These are phyloP conservation scores for Geotrichum phurueaensis DNA, from an alignment of 1,139 yeast genomes.

Conservation along the genomic window DNA sequence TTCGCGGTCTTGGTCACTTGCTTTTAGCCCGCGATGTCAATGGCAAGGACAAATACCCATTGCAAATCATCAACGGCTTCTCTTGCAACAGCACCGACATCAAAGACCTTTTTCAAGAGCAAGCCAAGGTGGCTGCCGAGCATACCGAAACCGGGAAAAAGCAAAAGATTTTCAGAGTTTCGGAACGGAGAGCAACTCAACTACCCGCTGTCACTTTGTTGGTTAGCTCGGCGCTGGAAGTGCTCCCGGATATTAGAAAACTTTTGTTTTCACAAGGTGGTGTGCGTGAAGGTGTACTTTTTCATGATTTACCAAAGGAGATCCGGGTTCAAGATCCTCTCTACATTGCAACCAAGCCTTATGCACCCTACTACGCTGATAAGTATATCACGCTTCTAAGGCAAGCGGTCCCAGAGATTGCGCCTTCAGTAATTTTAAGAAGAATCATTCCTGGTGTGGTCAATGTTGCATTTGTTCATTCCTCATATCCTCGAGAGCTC, in stretches of 20 bases:
- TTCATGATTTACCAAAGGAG: slow-evolving; percentile 49
- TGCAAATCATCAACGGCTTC: slow-evolving; percentile 58
- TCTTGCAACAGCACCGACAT: slow-evolving; percentile 50
- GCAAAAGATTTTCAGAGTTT: slow-evolving; percentile 49
- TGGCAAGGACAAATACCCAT: slow-evolving; percentile 47
- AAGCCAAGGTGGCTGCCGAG: slow-evolving; percentile 10
- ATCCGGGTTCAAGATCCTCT: slow-evolving; percentile 59
- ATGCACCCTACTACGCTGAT: slow-evolving; percentile 53
- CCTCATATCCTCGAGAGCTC: slow-evolving; percentile 62
- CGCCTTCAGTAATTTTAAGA: slow-evolving; percentile 50
- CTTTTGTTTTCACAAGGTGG: slow-evolving; percentile 67
- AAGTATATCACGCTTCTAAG: slow-evolving; percentile 46
- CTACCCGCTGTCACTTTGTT: slow-evolving; percentile 58
- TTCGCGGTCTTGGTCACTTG: slow-evolving; percentile 57
- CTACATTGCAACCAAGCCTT: slow-evolving; percentile 55
- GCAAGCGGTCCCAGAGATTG: slow-evolving; percentile 48
- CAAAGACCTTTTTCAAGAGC: slow-evolving; percentile 26
- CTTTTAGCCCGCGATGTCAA: slow-evolving; percentile 44
- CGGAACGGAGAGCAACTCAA: slow-evolving; percentile 55
- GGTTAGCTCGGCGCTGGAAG: slow-evolving; percentile 52
- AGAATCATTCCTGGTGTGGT: slow-evolving; percentile 62
- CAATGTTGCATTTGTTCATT: slow-evolving; percentile 63
- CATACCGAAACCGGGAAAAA: slow-evolving; percentile 16
- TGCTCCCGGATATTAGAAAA: slow-evolving; percentile 52
- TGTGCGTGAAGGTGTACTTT: slow-evolving; percentile 63